These are phyloP conservation scores for Lipomyces mesembrius DNA, from an alignment of 805 yeast species.

Conservation along the genomic window DNA sequence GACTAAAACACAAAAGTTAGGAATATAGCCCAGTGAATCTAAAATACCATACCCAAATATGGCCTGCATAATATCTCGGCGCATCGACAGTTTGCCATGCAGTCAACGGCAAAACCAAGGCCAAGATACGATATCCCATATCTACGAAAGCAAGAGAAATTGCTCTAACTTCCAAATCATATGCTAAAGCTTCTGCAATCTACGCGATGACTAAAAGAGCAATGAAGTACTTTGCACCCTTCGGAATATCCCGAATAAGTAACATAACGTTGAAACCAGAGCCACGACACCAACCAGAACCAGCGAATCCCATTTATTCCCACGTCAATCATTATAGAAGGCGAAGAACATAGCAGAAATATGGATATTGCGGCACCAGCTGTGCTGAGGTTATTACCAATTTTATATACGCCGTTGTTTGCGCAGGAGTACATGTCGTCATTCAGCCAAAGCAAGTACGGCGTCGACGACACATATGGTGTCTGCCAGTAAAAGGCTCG, in stretches of 20 bases:
- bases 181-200: slow-evolving; percentile 32
- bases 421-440: background rate
- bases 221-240: slow-evolving; percentile 30
- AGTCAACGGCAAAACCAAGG: slow-evolving; percentile 28
- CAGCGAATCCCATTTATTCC: slow-evolving; percentile 32
- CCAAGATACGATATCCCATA: slow-evolving; percentile 25
- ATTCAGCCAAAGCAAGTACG: slow-evolving; percentile 30
- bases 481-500: slow-evolving; percentile 32
- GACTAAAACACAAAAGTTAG: slow-evolving; percentile 1
- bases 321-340: slow-evolving; percentile 33
- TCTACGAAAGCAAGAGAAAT: slow-evolving; percentile 28
- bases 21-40: background rate
- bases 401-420: background rate
- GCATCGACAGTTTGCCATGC: slow-evolving; percentile 33
- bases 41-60: slow-evolving; percentile 17
- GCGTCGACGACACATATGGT: slow-evolving; percentile 34
- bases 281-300: slow-evolving; percentile 27
- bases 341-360: slow-evolving; percentile 34
- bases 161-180: slow-evolving; percentile 30
- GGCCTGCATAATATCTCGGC: slow-evolving; percentile 26
- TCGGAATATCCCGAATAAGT: slow-evolving; percentile 23
- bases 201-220: slow-evolving; percentile 31
- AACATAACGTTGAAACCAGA: slow-evolving; percentile 26
- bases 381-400: slow-evolving; percentile 30
- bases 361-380: slow-evolving; percentile 28